Evolutionary conservation across 805 yeast genomes (phyloP).

Genomic region (Yueomyces sp.): DNA sequence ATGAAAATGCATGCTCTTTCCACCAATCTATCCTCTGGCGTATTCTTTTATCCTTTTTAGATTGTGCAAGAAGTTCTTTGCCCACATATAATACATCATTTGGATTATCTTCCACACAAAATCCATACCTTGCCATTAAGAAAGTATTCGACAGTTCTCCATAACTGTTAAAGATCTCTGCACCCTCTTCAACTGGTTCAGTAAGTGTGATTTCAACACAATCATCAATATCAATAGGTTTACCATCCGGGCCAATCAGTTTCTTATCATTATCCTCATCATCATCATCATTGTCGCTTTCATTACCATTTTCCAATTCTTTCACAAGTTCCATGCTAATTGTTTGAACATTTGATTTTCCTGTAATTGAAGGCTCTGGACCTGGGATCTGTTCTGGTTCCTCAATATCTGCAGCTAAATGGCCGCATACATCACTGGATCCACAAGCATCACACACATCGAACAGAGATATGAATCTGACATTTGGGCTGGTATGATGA

Average conservation of each 20-base stretch:
- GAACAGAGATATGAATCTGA: slow-evolving; percentile 47
- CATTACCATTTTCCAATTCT: background rate
- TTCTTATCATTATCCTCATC: slow-evolving; percentile 14
- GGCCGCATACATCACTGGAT: slow-evolving; percentile 29
- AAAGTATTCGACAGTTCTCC: slow-evolving; percentile 60
- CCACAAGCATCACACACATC: slow-evolving; percentile 45
- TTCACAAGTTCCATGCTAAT: background rate
- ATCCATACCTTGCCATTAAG: slow-evolving; percentile 68
- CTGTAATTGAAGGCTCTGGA: slow-evolving; percentile 16
- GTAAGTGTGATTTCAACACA: slow-evolving; percentile 52
- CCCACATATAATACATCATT: slow-evolving; percentile 50
- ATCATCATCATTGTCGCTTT: slow-evolving; percentile 6
- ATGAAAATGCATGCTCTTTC: slow-evolving; percentile 8
- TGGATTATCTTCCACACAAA: slow-evolving; percentile 40
- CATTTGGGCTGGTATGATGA: slow-evolving; percentile 40
- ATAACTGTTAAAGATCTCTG: slow-evolving; percentile 71
- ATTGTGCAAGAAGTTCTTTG: slow-evolving; percentile 9
- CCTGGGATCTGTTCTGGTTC: slow-evolving; percentile 2
- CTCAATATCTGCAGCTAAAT: slow-evolving; percentile 17
- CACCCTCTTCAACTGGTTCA: slow-evolving; percentile 29
- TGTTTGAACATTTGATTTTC: background rate
- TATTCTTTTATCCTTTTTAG: slow-evolving; percentile 4
- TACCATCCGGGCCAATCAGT: slow-evolving; percentile 4
- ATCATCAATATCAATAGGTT: slow-evolving; percentile 5
- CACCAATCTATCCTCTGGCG: slow-evolving; percentile 14